Evolutionary conservation across 768 basidiomycete species (phyloP).

Genomic region (Cyclocybe cylindracea): DNA sequence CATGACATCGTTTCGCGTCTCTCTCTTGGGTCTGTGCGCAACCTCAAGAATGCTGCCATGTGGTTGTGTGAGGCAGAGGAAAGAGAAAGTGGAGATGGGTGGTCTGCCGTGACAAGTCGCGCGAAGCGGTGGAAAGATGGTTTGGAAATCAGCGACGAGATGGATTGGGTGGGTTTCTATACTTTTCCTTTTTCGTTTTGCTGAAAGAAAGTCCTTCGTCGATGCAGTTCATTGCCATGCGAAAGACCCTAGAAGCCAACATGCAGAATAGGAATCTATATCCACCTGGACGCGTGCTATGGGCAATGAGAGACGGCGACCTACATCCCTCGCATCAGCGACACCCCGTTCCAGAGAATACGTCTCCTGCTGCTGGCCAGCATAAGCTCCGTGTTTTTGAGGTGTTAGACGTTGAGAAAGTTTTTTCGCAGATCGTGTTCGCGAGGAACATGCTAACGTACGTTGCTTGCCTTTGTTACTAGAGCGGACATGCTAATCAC

Average conservation of each 20-base stretch:
- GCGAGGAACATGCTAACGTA: slow-evolving; percentile 82
- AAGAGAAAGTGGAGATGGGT: slow-evolving; percentile 52
- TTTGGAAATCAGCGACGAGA: slow-evolving; percentile 51
- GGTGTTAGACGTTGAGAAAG: slow-evolving; percentile 72
- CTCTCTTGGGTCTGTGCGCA: slow-evolving; percentile 75
- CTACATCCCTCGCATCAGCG: slow-evolving; percentile 59
- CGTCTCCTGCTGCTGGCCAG: slow-evolving; percentile 12
- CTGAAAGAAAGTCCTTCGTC: neutral
- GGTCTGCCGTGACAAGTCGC: slow-evolving; percentile 42
- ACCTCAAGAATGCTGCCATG: slow-evolving; percentile 70
- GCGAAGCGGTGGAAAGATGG: slow-evolving; percentile 66
- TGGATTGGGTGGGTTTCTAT: slow-evolving; percentile 48
- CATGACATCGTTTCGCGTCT: slow-evolving; percentile 81
- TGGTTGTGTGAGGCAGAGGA: slow-evolving; percentile 80
- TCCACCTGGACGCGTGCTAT: slow-evolving; percentile 77
- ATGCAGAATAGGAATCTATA: slow-evolving; percentile 75
- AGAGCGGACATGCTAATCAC: slow-evolving; percentile 5
- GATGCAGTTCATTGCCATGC: slow-evolving; percentile 69
- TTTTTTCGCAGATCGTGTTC: slow-evolving; percentile 82
- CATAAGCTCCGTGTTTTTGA: slow-evolving; percentile 74
- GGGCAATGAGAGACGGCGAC: slow-evolving; percentile 77
- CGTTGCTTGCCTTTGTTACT: slow-evolving; percentile 18
- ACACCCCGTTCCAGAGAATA: slow-evolving; percentile 11
- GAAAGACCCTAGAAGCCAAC: slow-evolving; percentile 84
- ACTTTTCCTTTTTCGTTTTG: neutral